Conservation (phyloP, 805 yeast genomes). For the Candida quercuum region DNA sequence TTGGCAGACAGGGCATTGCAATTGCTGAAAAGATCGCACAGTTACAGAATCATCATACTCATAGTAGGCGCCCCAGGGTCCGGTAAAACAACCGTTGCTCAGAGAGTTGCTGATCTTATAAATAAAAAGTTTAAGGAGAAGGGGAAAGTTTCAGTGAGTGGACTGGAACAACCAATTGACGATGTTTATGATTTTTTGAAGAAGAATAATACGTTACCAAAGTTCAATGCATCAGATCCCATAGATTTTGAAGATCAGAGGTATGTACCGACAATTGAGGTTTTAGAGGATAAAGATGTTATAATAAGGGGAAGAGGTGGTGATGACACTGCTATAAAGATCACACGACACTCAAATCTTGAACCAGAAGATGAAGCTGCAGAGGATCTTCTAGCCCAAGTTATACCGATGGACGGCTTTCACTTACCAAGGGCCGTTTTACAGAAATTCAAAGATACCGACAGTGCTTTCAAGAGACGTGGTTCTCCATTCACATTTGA, state of each 20-base stretch:
- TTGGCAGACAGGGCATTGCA: slow-evolving; percentile 28
- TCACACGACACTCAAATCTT: no score
- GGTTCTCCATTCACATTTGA: slow-evolving; percentile 91
- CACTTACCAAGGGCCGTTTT: slow-evolving; percentile 52
- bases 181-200: no score
- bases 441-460: slow-evolving; percentile 46
- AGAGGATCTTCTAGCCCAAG: slow-evolving; percentile 32
- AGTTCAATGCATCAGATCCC: neutral
- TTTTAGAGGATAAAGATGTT: slow-evolving; percentile 1
- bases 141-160: slow-evolving; percentile 3
- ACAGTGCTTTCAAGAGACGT: slow-evolving; percentile 54
- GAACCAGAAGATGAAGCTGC: neutral
- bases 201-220: slow-evolving; percentile 9
- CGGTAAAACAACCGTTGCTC: slow-evolving; percentile 72
- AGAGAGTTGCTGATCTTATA: slow-evolving; percentile 36
- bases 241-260: slow-evolving; percentile 17
- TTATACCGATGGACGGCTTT: slow-evolving; percentile 73
- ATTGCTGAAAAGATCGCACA: slow-evolving; percentile 21
- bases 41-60: slow-evolving; percentile 48
- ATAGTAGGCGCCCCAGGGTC: slow-evolving; percentile 82
- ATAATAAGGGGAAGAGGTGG: slow-evolving; percentile 23
- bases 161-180: slow-evolving; percentile 1
- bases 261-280: slow-evolving; percentile 12
- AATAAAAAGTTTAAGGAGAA: slow-evolving; percentile 24
- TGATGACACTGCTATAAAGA: slow-evolving; percentile 19